These are phyloP conservation scores for Pythium graminicola DNA, from an alignment of 352 stramenopile genomes.

Conservation along the genomic window DNA sequence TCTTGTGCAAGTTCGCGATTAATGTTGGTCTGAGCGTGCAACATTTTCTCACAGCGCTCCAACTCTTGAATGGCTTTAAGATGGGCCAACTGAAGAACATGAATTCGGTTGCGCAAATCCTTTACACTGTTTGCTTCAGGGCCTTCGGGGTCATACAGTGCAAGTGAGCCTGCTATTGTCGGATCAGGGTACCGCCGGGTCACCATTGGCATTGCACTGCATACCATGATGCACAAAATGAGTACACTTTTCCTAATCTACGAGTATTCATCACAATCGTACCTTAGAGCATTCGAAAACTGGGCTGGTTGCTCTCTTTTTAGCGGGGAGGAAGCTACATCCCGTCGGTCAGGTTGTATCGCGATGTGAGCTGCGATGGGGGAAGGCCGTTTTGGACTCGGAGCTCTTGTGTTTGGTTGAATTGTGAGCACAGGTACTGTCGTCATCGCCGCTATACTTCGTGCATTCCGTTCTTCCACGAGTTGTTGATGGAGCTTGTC, in stretches of 20 bases:
- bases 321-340: constrained; percentile 59
- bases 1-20: constrained; percentile 90
- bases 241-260: background rate
- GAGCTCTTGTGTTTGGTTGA: background rate
- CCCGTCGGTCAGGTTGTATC: constrained; percentile 35
- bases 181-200: constrained; percentile 15
- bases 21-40: constrained; percentile 92
- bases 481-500: constrained; percentile 53
- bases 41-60: constrained; percentile 91
- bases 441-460: constrained; percentile 7
- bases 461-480: constrained; percentile 55
- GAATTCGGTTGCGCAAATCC: constrained; percentile 67
- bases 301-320: constrained; percentile 22
- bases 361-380: constrained; percentile 5
- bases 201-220: constrained; percentile 14
- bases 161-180: background rate
- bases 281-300: constrained; percentile 9
- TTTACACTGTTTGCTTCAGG: constrained; percentile 38
- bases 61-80: constrained; percentile 88
- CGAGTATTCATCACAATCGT: too few species aligned
- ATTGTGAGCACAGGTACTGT: background rate
- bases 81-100: constrained; percentile 87
- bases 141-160: background rate
- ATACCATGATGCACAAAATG: background rate
- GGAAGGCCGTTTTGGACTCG: constrained; percentile 3